Percentiles rank a stretch among this genome's conserved stretches.
Evolutionary conservation across 768 basidiomycete species (phyloP).

Genomic region (Pholiota microspora): DNA sequence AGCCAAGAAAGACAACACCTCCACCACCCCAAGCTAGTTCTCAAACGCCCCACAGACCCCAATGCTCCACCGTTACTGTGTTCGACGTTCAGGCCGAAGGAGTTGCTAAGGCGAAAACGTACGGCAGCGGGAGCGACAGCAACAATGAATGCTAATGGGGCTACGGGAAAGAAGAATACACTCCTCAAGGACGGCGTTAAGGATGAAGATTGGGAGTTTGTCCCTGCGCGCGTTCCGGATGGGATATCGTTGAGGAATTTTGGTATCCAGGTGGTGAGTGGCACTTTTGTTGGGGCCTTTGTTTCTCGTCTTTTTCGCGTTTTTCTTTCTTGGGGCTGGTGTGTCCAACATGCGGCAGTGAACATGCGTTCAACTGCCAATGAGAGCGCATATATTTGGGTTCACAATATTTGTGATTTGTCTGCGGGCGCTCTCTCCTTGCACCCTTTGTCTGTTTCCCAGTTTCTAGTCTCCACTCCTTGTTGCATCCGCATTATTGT

Average conservation of each 20-base stretch:
- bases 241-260: constrained; percentile 87
- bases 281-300: background rate
- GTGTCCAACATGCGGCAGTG: too few species aligned
- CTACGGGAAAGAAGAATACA: background rate
- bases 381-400: background rate
- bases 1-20: background rate
- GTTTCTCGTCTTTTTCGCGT: background rate
- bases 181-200: constrained; percentile 4
- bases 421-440: too few species aligned
- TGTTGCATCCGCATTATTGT: too few species aligned
- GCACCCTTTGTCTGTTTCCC: too few species aligned
- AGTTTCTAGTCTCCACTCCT: too few species aligned
- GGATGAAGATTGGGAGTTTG: constrained; percentile 56
- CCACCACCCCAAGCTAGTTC: constrained; percentile 7
- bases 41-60: constrained; percentile 21
- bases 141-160: too few species aligned
- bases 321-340: background rate
- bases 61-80: constrained; percentile 40
- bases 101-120: constrained; percentile 29
- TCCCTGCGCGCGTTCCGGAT: constrained; percentile 70
- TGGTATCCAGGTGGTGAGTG: constrained; percentile 82
- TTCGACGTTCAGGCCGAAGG: constrained; percentile 48
- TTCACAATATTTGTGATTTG: too few species aligned
- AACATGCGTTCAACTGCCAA: background rate
- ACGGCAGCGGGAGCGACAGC: too few species aligned